A percentile compares a stretch with the other conserved stretches of the same genome.
These are phyloP conservation scores for Macrocybe gigantea DNA, from an alignment of 768 basidiomycete species.

Conservation along the genomic window DNA sequence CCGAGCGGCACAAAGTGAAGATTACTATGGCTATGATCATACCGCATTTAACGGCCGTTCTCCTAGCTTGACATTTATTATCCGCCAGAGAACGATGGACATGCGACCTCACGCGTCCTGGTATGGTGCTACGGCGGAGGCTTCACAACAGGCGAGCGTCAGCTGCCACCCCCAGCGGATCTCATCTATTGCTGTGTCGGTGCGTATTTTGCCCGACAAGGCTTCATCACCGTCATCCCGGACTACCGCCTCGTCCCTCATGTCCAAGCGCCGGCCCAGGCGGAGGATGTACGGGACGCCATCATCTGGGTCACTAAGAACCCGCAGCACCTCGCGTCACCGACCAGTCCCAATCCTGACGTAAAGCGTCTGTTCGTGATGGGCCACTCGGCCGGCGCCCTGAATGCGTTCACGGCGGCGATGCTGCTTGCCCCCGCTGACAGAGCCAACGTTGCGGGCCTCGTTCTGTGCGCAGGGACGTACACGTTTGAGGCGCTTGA, in stretches of 20 bases:
- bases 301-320: constrained; percentile 45
- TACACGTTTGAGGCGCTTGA: constrained; percentile 29
- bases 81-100: constrained; percentile 24
- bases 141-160: constrained; percentile 46
- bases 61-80: constrained; percentile 64
- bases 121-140: constrained; percentile 69
- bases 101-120: constrained; percentile 39
- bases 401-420: constrained; percentile 40
- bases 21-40: not conserved
- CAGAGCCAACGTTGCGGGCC: constrained; percentile 33
- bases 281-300: constrained; percentile 56
- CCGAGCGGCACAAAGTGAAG: constrained; percentile 43
- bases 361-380: constrained; percentile 38
- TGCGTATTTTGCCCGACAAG: constrained; percentile 53
- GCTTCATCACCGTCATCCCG: constrained; percentile 59
- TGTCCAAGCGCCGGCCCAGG: constrained; percentile 47
- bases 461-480: constrained; percentile 40
- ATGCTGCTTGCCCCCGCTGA: constrained; percentile 25
- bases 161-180: constrained; percentile 37
- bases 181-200: constrained; percentile 54
- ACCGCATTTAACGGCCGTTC: not conserved
- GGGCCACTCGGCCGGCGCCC: constrained; percentile 61
- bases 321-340: constrained; percentile 19
- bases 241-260: constrained; percentile 63
- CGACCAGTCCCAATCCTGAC: constrained; percentile 30